Evolutionary conservation across 345 rosid genomes (phyloP).

Genomic region (Euphorbia peplus): DNA sequence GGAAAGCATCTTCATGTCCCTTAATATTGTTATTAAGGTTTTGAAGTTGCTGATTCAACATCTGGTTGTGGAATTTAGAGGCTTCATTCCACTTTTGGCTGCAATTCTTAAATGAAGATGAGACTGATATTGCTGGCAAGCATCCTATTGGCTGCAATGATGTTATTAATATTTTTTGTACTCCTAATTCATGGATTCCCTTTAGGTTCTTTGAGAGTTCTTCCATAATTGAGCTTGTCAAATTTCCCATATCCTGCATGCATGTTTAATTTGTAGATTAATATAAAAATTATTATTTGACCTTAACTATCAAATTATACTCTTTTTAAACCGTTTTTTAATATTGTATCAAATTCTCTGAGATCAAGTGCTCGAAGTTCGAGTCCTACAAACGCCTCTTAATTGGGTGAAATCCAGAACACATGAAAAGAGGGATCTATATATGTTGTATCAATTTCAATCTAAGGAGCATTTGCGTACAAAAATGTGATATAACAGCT

Average conservation of each 20-base stretch:
- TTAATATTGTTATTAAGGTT: constrained; percentile 17
- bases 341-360: no score
- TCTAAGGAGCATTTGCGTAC: no score
- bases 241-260: constrained; percentile 18
- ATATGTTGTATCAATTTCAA: no score
- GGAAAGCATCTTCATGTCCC: neutral
- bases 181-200: constrained; percentile 32
- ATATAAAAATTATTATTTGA: no score
- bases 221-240: constrained; percentile 13
- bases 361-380: no score
- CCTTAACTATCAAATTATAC: no score
- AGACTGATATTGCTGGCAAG: constrained; percentile 26
- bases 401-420: no score
- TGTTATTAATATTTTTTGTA: constrained; percentile 31
- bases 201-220: constrained; percentile 29
- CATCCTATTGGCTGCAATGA: constrained; percentile 31
- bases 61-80: constrained; percentile 31
- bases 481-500: no score
- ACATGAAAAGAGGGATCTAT: no score
- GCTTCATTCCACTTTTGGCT: constrained; percentile 20
- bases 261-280: neutral
- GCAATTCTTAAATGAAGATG: constrained; percentile 29
- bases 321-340: no score
- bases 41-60: constrained; percentile 14
- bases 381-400: no score